Evolutionary conservation across 495 filamentous ascomycete species (phyloP).

Genomic region (Trypethelium eluteriae): DNA sequence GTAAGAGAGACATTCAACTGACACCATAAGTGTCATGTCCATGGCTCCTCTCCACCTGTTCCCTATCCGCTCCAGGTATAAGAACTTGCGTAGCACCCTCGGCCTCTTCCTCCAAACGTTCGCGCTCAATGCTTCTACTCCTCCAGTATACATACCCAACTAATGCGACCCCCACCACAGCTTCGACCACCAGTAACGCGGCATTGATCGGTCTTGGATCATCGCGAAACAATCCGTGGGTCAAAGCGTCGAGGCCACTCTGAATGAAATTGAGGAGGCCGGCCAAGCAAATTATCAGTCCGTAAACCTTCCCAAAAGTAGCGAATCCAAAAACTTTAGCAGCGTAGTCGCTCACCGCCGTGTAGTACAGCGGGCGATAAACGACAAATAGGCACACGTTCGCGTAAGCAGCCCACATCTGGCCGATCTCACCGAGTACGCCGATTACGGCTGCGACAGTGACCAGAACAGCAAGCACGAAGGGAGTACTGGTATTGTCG

Average conservation of each 20-base stretch:
- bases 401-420: constrained; percentile 63
- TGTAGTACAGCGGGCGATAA: constrained; percentile 71
- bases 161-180: constrained; percentile 39
- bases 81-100: constrained; percentile 33
- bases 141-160: constrained; percentile 35
- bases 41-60: constrained; percentile 18
- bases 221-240: constrained; percentile 60
- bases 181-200: constrained; percentile 52
- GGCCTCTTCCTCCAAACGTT: constrained; percentile 34
- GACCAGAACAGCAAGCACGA: constrained; percentile 69
- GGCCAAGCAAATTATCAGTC: constrained; percentile 82
- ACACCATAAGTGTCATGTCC: constrained; percentile 19
- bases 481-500: constrained; percentile 66
- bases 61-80: constrained; percentile 30
- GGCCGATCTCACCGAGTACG: constrained; percentile 64
- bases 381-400: constrained; percentile 74
- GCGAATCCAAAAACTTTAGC: constrained; percentile 95
- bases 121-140: constrained; percentile 27
- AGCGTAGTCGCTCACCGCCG: constrained; percentile 72
- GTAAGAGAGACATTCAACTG: neutral
- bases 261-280: constrained; percentile 85
- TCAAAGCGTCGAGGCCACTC: constrained; percentile 70
- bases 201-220: constrained; percentile 77
- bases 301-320: constrained; percentile 93
- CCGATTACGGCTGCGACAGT: constrained; percentile 67